Evolutionary conservation across 2,329 filamentous ascomycete genomes (phyloP), one percentile per base, ranked within the genome.

Genomic region (Aspergillus uvarum): DNA sequence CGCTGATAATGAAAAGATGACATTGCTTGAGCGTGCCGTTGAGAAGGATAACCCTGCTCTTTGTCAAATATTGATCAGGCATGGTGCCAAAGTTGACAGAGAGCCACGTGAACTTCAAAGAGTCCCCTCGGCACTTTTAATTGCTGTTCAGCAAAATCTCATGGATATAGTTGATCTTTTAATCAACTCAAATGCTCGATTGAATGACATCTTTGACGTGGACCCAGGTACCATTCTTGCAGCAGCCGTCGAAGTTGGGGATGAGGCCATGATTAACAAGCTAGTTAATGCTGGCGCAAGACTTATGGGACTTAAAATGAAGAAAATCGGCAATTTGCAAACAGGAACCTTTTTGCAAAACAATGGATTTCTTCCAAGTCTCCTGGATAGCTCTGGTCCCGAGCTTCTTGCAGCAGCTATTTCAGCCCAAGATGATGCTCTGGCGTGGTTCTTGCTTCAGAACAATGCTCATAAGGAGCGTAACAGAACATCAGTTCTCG

Each of bases 191-290:
- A 51, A 51, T 24, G 56, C 51, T 19, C 51, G 56, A 5, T 16
- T 47, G 21, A 51, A 59, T 47, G 56, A 59, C 31, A 12, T 16
- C 16, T 54, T 42, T 49, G 35, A 31, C 19, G n/a, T 12, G 0
- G 5, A 26, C 31, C 59, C 63, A 14, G 38, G 50, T 26, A 60
- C 56, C 22, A 53, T 56, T 8, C 57, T 65, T 35, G 63, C 31
- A 38, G 63, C 61, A 12, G 61, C 63, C 19, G 22, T 65, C 19
- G 35, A 61, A 59, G 7, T 6, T 26, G 63, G 61, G 3, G 4
- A 63, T 44, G 7, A 21, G 5, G 11, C 5, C 2, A 26, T 59
- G 26, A 57, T 65, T 6, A 35, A 52, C 4, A 38, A 19, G 26
- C 21, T 57, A 1, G 21, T 29, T 14, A 1, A 14, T 22, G 44